These are phyloP conservation scores for Jacaranda copaia DNA, from an alignment of 257 asterid species.

Conservation along the genomic window DNA sequence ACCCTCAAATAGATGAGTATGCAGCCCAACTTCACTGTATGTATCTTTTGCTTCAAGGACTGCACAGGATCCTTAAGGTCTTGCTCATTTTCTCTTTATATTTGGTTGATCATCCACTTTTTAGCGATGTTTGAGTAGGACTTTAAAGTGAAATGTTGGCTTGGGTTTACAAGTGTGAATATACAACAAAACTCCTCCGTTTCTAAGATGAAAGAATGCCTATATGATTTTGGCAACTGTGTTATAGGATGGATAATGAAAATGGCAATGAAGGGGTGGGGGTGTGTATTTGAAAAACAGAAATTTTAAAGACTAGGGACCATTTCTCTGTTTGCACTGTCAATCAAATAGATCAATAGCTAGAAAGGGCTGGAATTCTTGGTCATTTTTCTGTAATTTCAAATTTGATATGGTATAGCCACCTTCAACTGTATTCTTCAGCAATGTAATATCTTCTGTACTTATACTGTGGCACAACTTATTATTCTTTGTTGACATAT, in stretches of 20 bases:
- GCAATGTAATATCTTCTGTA: neutral
- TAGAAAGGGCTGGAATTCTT: neutral
- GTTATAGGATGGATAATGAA: neutral
- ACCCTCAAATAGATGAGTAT: too few relatives aligned
- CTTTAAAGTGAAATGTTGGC: too few relatives aligned
- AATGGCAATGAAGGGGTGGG: neutral
- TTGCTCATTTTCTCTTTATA: too few relatives aligned
- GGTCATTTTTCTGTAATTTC: neutral
- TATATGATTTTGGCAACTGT: neutral
- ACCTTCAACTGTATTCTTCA: neutral
- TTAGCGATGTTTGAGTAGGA: too few relatives aligned
- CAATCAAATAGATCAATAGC: neutral
- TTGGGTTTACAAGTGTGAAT: too few relatives aligned
- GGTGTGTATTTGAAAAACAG: neutral
- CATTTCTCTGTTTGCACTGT: neutral
- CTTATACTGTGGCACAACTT: neutral
- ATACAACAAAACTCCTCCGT: too few relatives aligned
- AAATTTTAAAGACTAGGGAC: neutral
- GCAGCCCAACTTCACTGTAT: neutral
- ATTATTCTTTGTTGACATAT: slow-evolving; percentile 11
- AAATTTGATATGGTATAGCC: neutral
- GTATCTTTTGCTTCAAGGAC: too few relatives aligned
- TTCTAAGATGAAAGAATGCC: neutral
- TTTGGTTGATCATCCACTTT: too few relatives aligned
- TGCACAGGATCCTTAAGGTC: too few relatives aligned